phyloP scores from a whole-genome alignment of 106 monocot genomes.

The Dendrobium nobile region DNA sequence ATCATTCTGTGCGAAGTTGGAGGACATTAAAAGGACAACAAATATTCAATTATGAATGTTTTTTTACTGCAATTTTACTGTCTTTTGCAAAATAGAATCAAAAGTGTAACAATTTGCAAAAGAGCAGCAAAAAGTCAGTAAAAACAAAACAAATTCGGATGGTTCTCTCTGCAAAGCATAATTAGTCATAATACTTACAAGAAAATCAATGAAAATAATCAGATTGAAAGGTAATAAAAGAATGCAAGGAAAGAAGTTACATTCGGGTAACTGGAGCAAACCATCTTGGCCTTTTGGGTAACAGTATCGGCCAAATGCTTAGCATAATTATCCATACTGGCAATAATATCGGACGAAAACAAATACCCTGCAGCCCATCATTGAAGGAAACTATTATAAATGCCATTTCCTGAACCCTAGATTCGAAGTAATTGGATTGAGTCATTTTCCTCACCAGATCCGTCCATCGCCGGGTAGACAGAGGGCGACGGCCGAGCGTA shows the following conservation, averaged over 20 bases:
- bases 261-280: constrained; percentile 18
- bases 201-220: neutral
- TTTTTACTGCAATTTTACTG: too few relatives aligned
- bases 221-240: neutral
- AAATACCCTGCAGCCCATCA: constrained; percentile 28
- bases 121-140: too few relatives aligned
- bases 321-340: constrained; percentile 27
- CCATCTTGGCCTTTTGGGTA: constrained; percentile 23
- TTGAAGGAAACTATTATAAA: neutral
- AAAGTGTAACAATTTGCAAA: too few relatives aligned
- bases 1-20: too few relatives aligned
- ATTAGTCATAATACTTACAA: neutral
- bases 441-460: constrained; percentile 17
- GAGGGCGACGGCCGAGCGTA: constrained; percentile 21
- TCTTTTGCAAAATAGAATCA: too few relatives aligned
- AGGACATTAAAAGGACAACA: too few relatives aligned
- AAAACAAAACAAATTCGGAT: too few relatives aligned
- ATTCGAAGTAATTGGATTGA: neutral
- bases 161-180: too few relatives aligned
- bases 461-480: constrained; percentile 32
- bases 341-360: constrained; percentile 32
- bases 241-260: constrained; percentile 1
- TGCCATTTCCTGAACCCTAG: neutral
- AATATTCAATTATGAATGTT: too few relatives aligned
- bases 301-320: constrained; percentile 23